Percentiles rank a stretch among this genome's conserved stretches.
These are phyloP conservation scores for Didymella exigua DNA, from an alignment of 2,329 filamentous ascomycete genomes.

Conservation along the genomic window DNA sequence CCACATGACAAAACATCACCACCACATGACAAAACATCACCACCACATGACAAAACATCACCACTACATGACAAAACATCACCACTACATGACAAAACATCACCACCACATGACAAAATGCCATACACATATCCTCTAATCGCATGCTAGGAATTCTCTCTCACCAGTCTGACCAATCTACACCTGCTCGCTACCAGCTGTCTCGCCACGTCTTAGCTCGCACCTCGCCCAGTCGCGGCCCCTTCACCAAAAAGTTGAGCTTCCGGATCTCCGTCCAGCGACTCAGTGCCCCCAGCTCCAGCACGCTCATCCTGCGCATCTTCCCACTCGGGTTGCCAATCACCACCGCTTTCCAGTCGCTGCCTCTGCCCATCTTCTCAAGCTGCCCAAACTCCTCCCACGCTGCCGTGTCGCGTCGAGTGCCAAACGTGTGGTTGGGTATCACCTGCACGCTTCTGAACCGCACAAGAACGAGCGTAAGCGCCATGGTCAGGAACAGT, in stretches of 20 bases:
- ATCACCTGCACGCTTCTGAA: constrained; percentile 73
- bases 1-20: too few species aligned
- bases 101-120: too few species aligned
- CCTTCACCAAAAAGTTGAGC: constrained; percentile 51
- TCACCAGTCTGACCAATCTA: not conserved
- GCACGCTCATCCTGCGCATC: constrained; percentile 70
- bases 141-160: too few species aligned
- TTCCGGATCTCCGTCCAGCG: constrained; percentile 73
- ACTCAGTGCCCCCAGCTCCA: constrained; percentile 71
- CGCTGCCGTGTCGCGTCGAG: constrained; percentile 38
- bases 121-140: too few species aligned
- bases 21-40: too few species aligned
- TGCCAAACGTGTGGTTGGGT: constrained; percentile 61
- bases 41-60: too few species aligned
- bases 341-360: constrained; percentile 70
- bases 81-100: too few species aligned
- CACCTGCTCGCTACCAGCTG: not conserved
- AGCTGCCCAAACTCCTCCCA: constrained; percentile 49
- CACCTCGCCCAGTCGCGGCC: constrained; percentile 24
- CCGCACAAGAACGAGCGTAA: constrained; percentile 67
- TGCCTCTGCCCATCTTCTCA: constrained; percentile 47
- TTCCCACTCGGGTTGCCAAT: constrained; percentile 74
- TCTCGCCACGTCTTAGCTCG: constrained; percentile 14
- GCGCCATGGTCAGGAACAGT: constrained; percentile 66
- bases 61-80: too few species aligned